These are phyloP conservation scores for Ormosia emarginata DNA, from an alignment of 306 rosid species.

Conservation along the genomic window DNA sequence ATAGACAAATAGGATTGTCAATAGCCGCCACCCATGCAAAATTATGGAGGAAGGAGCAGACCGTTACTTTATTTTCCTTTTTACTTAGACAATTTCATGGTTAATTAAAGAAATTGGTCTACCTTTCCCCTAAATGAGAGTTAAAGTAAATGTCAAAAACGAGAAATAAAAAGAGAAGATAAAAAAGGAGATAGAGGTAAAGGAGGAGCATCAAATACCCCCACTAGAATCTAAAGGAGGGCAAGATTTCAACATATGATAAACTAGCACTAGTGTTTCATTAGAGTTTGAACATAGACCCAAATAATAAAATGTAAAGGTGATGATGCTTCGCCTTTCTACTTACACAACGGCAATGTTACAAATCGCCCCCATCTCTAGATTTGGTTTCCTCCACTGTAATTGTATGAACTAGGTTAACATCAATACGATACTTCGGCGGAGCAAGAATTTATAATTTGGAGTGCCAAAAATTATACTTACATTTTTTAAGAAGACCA, in stretches of 20 bases:
- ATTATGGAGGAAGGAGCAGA: neutral
- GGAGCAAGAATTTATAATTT: too few species aligned
- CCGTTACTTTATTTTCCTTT: neutral
- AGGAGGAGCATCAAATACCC: conserved; percentile 23
- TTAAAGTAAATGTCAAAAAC: neutral
- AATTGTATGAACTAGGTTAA: too few species aligned
- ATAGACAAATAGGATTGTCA: too few species aligned
- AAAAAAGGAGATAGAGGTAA: neutral
- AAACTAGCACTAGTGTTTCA: too few species aligned
- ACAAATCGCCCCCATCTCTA: neutral
- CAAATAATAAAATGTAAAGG: conserved; percentile 8
- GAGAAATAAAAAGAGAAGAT: neutral
- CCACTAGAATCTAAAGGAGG: neutral
- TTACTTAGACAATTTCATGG: neutral
- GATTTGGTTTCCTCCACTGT: too few species aligned
- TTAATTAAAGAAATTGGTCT: neutral
- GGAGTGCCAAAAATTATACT: too few species aligned
- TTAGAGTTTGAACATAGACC: conserved; percentile 12
- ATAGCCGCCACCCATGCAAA: neutral
- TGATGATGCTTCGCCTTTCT: neutral
- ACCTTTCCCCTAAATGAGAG: neutral
- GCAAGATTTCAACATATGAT: neutral
- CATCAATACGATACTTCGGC: too few species aligned
- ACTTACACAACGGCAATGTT: neutral
- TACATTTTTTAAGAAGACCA: too few species aligned